Evolutionary conservation across 2,329 filamentous ascomycete species (phyloP).

Genomic region (Colletotrichum higginsianum): DNA sequence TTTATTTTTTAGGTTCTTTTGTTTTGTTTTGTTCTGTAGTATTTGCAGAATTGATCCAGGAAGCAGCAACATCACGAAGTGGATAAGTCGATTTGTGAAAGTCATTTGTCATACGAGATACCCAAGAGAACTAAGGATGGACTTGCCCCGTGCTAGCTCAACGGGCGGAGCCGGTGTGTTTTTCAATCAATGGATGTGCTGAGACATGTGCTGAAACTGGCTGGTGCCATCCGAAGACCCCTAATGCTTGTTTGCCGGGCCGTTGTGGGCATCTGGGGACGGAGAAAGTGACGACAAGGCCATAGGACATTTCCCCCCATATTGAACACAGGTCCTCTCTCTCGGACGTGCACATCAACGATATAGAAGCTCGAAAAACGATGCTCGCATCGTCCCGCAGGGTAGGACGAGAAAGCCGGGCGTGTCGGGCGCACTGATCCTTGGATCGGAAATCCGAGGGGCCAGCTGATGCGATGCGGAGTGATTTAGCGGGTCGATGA

Average conservation of each 20-base stretch:
- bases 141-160: not conserved
- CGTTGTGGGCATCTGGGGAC: not conserved
- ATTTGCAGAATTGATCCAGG: too few relatives aligned
- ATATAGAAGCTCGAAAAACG: too few relatives aligned
- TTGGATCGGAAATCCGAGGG: not conserved
- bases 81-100: too few relatives aligned
- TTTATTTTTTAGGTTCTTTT: too few relatives aligned
- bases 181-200: constrained; percentile 6
- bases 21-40: too few relatives aligned
- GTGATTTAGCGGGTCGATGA: constrained; percentile 13
- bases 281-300: too few relatives aligned
- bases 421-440: not conserved
- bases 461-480: constrained; percentile 17
- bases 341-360: too few relatives aligned
- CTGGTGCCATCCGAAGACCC: constrained; percentile 28
- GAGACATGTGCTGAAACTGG: not conserved
- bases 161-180: not conserved
- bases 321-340: too few relatives aligned
- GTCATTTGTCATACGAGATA: too few relatives aligned
- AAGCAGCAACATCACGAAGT: too few relatives aligned
- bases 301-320: too few relatives aligned
- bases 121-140: too few relatives aligned
- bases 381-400: not conserved
- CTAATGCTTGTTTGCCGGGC: constrained; percentile 32
- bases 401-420: not conserved